Percentiles rank a stretch among this genome's conserved stretches.
Conservation (phyloP, 1,284 basidiomycete genomes). For the Thecaphora thlaspeos region DNA sequence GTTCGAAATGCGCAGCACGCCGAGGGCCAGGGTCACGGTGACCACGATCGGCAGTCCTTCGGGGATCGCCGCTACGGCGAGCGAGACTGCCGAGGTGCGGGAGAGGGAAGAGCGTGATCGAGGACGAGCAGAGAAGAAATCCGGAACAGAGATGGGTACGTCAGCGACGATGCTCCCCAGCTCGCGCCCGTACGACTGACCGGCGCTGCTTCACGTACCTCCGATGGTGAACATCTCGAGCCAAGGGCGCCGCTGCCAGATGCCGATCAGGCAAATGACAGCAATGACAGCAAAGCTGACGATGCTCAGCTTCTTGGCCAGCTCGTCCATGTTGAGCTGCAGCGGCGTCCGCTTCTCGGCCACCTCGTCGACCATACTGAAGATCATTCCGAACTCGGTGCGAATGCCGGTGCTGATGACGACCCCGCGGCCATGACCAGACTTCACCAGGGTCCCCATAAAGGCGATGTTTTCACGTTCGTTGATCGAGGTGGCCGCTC, state of each 20-base stretch:
- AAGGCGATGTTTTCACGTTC: conserved; percentile 87
- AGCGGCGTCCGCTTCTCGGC: conserved; percentile 90
- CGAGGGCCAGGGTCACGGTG: conserved; percentile 91
- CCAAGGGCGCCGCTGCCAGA: conserved; percentile 83
- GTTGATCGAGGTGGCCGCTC: conserved; percentile 64
- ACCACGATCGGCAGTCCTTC: conserved; percentile 96
- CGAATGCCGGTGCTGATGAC: conserved; percentile 85
- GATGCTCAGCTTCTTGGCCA: conserved; percentile 86
- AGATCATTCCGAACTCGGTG: conserved; percentile 94
- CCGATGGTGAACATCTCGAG: conserved; percentile 99
- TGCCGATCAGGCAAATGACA: conserved; percentile 85
- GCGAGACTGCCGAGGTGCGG: conserved; percentile 71
- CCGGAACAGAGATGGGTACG: no score
- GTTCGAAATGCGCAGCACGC: conserved; percentile 88
- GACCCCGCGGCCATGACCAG: conserved; percentile 80
- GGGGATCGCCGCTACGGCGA: conserved; percentile 94
- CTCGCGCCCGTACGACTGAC: no score
- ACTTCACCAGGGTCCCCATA: conserved; percentile 95
- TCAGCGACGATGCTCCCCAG: no score
- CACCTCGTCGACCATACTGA: conserved; percentile 96
- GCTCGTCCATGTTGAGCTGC: conserved; percentile 92
- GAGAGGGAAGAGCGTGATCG: no score
- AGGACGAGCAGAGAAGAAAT: background rate
- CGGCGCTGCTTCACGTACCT: no score
- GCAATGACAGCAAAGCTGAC: conserved; percentile 90